Base-by-base conservation (phyloP, 163 green algal genomes). In the Chloromonas sp. region DNA sequence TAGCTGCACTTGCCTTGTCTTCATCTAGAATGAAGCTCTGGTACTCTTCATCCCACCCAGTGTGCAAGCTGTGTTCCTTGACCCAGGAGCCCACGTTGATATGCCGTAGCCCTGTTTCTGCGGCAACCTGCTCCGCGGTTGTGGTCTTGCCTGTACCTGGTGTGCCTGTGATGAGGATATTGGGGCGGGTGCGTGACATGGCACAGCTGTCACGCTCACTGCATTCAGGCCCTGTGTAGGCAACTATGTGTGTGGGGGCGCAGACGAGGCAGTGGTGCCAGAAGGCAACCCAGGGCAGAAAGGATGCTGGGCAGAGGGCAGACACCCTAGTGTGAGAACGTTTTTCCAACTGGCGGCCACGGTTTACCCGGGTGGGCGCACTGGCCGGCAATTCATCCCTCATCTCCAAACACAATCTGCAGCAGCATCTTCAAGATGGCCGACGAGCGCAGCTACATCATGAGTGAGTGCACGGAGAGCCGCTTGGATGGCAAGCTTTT, bases 131-230 rank as follows among this genome's bases (percentile, higher is more conserved):
- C 84, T 96, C 88, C 13, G 85, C 90, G 0, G 94, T 93, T 3
- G 95, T 98, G 8, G 96, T 98, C 88, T 99, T 98, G 60, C 97
- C 97, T 3, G 95, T 99, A 58, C 97, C 97, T 2, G 97, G 97
- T 0, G 97, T 99, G 36, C 97, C 97, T 3, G 95, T 98, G 0
- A 99, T 90, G 0, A 98, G 87, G 1, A 98, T 92, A 82, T 98
- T 98, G 0, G 96, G 94, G 66, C 11, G 5, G 11, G 66, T 36
- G 36, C 36, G 36, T 36, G 36, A 36, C 36, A 36, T 36, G 36
- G 36, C 36, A 36, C 36, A 36, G 36, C 36, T 36, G 36, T 36
- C 36, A 36, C 36, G 36, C 36, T 36, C 36, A 36, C 36, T 36
- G 36, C 36, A 36, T 36, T 36, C 36, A 36, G 36, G 36, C 36